Base-by-base conservation (phyloP, 768 basidiomycete species). In the Termitomyces sp. region DNA sequence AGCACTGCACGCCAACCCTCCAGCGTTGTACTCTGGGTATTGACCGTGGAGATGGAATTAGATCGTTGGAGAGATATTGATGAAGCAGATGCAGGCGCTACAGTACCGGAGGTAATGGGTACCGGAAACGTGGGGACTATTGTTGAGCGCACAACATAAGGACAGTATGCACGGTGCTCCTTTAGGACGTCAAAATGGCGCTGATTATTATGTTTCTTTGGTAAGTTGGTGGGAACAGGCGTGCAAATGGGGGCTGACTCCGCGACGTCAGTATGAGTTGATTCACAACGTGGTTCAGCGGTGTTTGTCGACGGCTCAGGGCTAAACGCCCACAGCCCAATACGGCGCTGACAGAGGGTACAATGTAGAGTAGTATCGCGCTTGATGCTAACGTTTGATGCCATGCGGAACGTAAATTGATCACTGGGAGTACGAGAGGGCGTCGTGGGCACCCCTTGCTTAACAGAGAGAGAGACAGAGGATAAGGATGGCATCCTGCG, bases 1-100 rank as follows among this genome's bases (percentile, higher is more conserved):
- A 92, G 69, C n/a, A 90, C 84, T 12, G 90, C 90, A 36, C 86
- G 77, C 91, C 91, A 93, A 16, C 91, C 91, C 66, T 93, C 91
- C 26, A 87, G 56, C 4, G 75, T 71, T 3, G 52, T 47, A 48
- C 64, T 62, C 42, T 58, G 66, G 3, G 60, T 66, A 26, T 70
- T 74, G 50, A 71, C 54, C 33, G 75, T 70, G 22, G 71, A 66
- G 36, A 68, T 36, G 1, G 68, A 63, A 40, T 52, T 69, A 2
- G 72, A 72, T 22, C 61, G 53, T 38, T 51, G 56, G 46, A 57
- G 62, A 8, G 45, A 63, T 36, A 57, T 46, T 58, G 56, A 53
- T 45, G 68, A 60, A n/a, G 58, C 65, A 49, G 61, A 58, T 12
- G 64, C 61, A 35, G 68, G 58, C 22, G 57, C 63, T 44, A 61